Evolutionary conservation across 2,329 filamentous ascomycete genomes (phyloP).

Genomic region (Ophiosphaerella herpotricha): DNA sequence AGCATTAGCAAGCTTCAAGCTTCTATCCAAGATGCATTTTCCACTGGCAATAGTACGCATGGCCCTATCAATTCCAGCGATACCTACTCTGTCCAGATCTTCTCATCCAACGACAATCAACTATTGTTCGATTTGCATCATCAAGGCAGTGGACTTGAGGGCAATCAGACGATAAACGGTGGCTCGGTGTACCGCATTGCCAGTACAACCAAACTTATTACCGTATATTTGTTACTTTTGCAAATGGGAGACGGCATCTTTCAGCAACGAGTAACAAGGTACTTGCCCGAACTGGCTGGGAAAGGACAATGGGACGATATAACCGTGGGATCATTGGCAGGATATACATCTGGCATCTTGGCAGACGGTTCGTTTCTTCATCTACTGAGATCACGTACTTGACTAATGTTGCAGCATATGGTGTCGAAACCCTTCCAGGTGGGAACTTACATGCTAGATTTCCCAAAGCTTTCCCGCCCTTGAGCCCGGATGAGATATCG

Average conservation of each 20-base stretch:
- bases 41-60: conserved; percentile 8
- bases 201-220: conserved; percentile 48
- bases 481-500: conserved; percentile 7
- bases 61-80: conserved; percentile 7
- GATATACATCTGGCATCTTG: conserved; percentile 37
- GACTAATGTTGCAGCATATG: conserved; percentile 2
- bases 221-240: conserved; percentile 46
- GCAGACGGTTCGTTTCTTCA: conserved; percentile 22
- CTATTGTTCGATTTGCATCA: conserved; percentile 14
- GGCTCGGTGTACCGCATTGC: conserved; percentile 52
- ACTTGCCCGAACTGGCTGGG: conserved; percentile 33
- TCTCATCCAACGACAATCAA: conserved; percentile 5
- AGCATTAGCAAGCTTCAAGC: conserved; percentile 1
- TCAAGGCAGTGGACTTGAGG: conserved; percentile 5
- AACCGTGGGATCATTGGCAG: conserved; percentile 39
- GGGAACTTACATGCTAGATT: conserved; percentile 6
- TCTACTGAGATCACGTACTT: too few relatives aligned
- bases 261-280: conserved; percentile 33
- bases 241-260: conserved; percentile 43
- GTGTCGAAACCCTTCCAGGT: background rate
- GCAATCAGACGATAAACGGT: conserved; percentile 31
- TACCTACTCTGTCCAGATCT: conserved; percentile 18
- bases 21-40: conserved; percentile 7
- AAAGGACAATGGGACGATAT: conserved; percentile 40
- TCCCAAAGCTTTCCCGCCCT: conserved; percentile 7